Conservation (phyloP, 805 yeast genomes). For the Hanseniaspora meyeri region DNA sequence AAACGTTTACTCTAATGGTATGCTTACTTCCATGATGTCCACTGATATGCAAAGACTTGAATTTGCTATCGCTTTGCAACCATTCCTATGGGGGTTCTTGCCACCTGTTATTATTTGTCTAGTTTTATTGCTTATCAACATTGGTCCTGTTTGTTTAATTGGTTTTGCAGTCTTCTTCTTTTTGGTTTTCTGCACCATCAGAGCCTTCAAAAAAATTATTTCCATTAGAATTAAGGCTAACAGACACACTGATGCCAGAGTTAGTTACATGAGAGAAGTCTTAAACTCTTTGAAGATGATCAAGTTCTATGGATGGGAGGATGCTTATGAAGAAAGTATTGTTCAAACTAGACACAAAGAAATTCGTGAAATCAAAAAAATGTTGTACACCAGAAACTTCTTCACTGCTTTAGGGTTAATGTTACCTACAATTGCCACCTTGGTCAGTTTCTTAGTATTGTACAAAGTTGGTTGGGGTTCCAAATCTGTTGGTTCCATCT, state of each 20-base stretch:
- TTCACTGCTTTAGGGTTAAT: constrained; percentile 41
- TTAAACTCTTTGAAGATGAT: constrained; percentile 53
- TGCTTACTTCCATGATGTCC: constrained; percentile 59
- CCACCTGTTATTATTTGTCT: constrained; percentile 48
- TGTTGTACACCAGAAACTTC: constrained; percentile 40
- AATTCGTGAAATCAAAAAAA: constrained; percentile 27
- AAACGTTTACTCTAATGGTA: constrained; percentile 44
- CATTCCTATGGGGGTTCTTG: constrained; percentile 35
- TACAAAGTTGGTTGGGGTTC: constrained; percentile 28
- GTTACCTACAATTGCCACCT: constrained; percentile 42
- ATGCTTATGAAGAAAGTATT: constrained; percentile 49
- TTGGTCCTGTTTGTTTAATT: constrained; percentile 57
- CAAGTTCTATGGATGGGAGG: constrained; percentile 81
- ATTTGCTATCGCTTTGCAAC: constrained; percentile 50
- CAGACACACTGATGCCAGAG: constrained; percentile 51
- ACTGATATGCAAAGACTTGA: constrained; percentile 70
- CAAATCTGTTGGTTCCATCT: constrained; percentile 35
- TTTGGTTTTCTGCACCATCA: constrained; percentile 36
- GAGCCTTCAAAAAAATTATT: constrained; percentile 37
- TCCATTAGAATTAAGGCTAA: constrained; percentile 43
- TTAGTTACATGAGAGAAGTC: constrained; percentile 48
- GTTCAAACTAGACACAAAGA: constrained; percentile 44
- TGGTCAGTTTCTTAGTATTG: constrained; percentile 37
- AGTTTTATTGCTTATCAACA: constrained; percentile 47
- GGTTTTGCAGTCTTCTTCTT: constrained; percentile 48